Conservation (phyloP, 2,329 filamentous ascomycete genomes). For the Alternaria longipes region DNA sequence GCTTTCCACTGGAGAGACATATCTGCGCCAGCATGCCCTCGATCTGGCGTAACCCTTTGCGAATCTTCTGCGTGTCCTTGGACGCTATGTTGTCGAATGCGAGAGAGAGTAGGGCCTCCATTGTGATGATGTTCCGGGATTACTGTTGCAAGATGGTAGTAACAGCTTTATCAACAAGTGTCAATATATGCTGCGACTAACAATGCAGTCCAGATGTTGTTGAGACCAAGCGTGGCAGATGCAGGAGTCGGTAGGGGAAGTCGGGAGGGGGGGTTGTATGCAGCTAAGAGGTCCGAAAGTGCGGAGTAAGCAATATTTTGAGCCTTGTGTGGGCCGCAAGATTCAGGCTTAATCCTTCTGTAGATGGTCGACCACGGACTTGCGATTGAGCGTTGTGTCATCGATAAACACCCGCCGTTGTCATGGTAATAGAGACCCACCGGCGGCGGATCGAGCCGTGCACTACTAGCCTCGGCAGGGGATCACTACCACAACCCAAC, state of each 20-base stretch:
- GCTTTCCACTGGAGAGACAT: conserved; percentile 71
- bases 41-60: conserved; percentile 92
- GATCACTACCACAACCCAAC: conserved; percentile 8
- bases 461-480: conserved; percentile 19
- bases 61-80: conserved; percentile 86
- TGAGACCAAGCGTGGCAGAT: conserved; percentile 20
- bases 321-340: conserved; percentile 36
- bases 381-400: conserved; percentile 18
- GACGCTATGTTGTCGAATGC: conserved; percentile 97
- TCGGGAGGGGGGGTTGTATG: conserved; percentile 30
- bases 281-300: conserved; percentile 38
- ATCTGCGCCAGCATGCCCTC: conserved; percentile 94
- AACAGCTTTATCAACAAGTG: conserved; percentile 11
- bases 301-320: conserved; percentile 39
- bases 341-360: conserved; percentile 23
- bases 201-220: conserved; percentile 16
- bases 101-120: conserved; percentile 91
- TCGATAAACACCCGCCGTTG: conserved; percentile 33
- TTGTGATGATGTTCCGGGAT: conserved; percentile 52
- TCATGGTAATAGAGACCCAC: conserved; percentile 22
- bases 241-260: conserved; percentile 30
- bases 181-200: conserved; percentile 13
- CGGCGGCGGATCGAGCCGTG: conserved; percentile 21
- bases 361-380: conserved; percentile 14
- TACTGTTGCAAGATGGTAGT: conserved; percentile 14